Evolutionary conservation across 2,329 filamentous ascomycete genomes (phyloP), one percentile per base, ranked within the genome.

Genomic region (Endoconidiophora polonica): DNA sequence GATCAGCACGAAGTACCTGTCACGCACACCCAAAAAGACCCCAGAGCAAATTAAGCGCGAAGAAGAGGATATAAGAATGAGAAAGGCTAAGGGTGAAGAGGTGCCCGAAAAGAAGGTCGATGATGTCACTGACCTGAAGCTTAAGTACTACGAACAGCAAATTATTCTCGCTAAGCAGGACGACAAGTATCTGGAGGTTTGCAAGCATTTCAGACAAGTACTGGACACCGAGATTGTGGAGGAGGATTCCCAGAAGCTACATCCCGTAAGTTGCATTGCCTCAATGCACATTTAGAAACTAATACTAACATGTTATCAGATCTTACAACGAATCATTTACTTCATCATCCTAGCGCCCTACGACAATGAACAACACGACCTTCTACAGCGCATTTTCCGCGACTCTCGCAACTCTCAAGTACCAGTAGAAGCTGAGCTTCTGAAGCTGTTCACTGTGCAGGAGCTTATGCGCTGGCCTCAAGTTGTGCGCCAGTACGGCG

Each of bases 381-480:
- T 98, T 50, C 80, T 98, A 54, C 88, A 98, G 68, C 85, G 91
- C 60, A 83, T 98, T 58, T 78, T 87, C 63, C 77, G 81, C 64
- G 91, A 98, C 65, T 69, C 81, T 5, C 84, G 91, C 56, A 88
- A 88, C 63, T 68, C 78, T 9, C 76, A 83, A 62, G 78, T 96
- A 2, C 69, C 85, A 3, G 73, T 80, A 50, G 90, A 96, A 56
- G 82, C 86, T 26, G 80, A 88, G 60, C 77, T 98, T 6, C 74
- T 98, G 52, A 93, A 93, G 67, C 78, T 91, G 54, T 98, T 98
- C 67, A 98, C 91, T 26, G 79, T 94, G 4, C 84, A 85, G 57
- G 91, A 98, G 69, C 74, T 98, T 55, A 98, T 98, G 91, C 83
- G 90, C 63, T 98, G 91, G 91, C 90, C 91, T 9, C 82, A 91